Base-by-base conservation (phyloP, 345 rosid genomes). In the Balakata baccata region DNA sequence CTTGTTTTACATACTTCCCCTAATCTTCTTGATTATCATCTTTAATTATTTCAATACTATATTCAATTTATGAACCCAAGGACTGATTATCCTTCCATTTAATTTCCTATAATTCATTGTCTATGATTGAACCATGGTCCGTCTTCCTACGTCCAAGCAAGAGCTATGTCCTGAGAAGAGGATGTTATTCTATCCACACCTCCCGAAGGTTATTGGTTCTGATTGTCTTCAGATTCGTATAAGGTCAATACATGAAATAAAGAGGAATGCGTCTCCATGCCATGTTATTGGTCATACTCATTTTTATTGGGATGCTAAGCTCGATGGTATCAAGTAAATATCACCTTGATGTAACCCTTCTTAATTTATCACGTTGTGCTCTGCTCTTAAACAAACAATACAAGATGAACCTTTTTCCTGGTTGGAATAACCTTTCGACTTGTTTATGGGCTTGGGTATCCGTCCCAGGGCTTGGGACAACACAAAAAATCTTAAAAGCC, bases 91-190 rank as follows among this genome's bases (percentile, higher is more conserved):
- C 16, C 57, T 58, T 34, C 63, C 12, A 54, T 74, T 22, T 43
- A 22, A 38, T 70, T 60, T 7, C 16, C 1, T 29, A 29, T 29
- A 29, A 29, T 29, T 29, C 34, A 29, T 47, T 50, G 53, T 3
- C n/a, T 23, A 34, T 73, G 43, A 73, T 39, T 13, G 10, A 8
- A 8, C 52, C n/a, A 13, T 53, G 7, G 11, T 25, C 13, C 56
- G 11, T 58, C 62, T 39, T 38, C 23, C 57, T 41, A 60, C 46
- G 45, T 58, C 52, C 81, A 89, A 91, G 84, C 89, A 86, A 82
- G 94, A 89, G 79, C 81, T 87, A 18, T 89, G 94, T 75, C 94
- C 94, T 18, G 94, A 89, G 75, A 89, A 87, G 81, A 85, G 94
- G 73, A 87, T 87, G 91, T 63, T 89, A 23, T 85, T 86, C 73